Evolutionary conservation across 1,284 basidiomycete species (phyloP).

Genomic region (Apiotrichum laibachii): DNA sequence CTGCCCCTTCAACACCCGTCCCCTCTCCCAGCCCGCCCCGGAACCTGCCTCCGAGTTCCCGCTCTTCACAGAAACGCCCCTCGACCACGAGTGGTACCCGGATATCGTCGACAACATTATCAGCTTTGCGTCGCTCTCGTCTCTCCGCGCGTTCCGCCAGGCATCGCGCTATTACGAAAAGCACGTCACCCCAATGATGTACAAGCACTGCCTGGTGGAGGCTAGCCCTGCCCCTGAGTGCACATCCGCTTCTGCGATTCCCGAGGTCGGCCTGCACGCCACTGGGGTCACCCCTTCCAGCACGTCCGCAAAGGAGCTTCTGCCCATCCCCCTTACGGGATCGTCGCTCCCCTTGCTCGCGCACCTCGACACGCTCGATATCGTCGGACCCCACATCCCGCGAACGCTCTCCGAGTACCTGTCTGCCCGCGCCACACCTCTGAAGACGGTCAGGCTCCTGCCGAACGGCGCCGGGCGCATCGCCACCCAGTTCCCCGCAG

Average conservation of each 20-base stretch:
- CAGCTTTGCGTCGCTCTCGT: background rate
- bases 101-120: conserved; percentile 12
- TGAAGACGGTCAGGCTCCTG: background rate
- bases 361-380: background rate
- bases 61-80: background rate
- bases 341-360: background rate
- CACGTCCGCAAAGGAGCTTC: background rate
- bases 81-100: conserved; percentile 12
- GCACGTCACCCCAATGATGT: background rate
- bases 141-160: conserved; percentile 6
- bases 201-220: background rate
- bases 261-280: background rate
- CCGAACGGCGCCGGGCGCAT: background rate
- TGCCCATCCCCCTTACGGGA: background rate
- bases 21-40: too few relatives aligned
- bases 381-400: background rate
- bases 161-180: conserved; percentile 6
- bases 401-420: background rate
- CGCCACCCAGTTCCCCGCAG: background rate
- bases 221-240: background rate
- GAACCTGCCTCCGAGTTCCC: too few relatives aligned
- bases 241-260: background rate
- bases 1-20: too few relatives aligned
- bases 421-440: background rate
- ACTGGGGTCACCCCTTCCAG: too few relatives aligned